phyloP scores from a whole-genome alignment of 1,139 yeast genomes.

The Maudiozyma humilis region DNA sequence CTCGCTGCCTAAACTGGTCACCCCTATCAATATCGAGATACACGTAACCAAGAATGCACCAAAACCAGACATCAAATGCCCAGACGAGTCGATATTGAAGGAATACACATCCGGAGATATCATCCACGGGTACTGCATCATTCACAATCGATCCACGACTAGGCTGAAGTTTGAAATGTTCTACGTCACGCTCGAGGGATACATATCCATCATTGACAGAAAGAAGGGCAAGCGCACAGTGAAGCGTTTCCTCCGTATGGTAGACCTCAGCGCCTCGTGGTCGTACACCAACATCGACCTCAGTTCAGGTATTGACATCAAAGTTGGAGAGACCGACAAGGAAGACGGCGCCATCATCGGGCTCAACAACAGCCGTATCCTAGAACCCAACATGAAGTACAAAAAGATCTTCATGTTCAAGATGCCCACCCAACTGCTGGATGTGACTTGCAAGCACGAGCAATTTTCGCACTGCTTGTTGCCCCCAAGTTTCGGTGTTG shows the following conservation, averaged over 20 bases:
- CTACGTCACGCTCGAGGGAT: conserved; percentile 51
- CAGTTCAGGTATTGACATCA: conserved; percentile 43
- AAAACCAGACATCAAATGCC: conserved; percentile 22
- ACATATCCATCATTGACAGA: conserved; percentile 29
- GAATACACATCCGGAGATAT: conserved; percentile 50
- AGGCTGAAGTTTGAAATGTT: conserved; percentile 49
- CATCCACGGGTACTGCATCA: conserved; percentile 45
- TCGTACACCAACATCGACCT: conserved; percentile 34
- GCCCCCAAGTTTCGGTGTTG: conserved; percentile 62
- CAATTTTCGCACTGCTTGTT: conserved; percentile 46
- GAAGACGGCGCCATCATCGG: conserved; percentile 47
- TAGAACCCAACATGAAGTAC: conserved; percentile 39
- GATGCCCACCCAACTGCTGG: conserved; percentile 51
- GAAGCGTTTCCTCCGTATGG: conserved; percentile 37
- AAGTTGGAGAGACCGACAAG: conserved; percentile 37
- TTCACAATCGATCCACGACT: conserved; percentile 37
- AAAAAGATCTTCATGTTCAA: conserved; percentile 59
- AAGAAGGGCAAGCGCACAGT: conserved; percentile 26
- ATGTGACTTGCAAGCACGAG: conserved; percentile 48
- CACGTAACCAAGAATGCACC: conserved; percentile 35
- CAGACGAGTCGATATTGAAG: conserved; percentile 34
- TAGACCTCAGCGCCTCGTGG: conserved; percentile 39
- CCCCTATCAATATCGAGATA: conserved; percentile 32
- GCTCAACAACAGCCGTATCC: conserved; percentile 42
- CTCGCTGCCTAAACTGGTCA: conserved; percentile 27